phyloP scores from a whole-genome alignment of 768 basidiomycete species.

The Psilocybe azurescens region DNA sequence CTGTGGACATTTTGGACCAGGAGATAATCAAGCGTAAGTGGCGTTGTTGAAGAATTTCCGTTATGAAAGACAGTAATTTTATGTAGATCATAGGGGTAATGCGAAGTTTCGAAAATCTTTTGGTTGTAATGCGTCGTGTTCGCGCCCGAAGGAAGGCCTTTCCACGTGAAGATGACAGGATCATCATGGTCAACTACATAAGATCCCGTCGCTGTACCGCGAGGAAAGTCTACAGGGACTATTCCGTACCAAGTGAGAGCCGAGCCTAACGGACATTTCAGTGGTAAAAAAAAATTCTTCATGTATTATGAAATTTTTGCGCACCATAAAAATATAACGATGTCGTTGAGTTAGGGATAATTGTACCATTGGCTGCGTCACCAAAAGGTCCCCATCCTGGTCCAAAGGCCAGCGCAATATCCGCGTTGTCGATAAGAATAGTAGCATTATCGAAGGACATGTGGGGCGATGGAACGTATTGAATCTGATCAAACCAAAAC shows the following conservation, averaged over 20 bases:
- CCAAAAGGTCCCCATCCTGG: slow-evolving; percentile 27
- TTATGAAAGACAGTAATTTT: slow-evolving; percentile 22
- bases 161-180: slow-evolving; percentile 21
- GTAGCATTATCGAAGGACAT: slow-evolving; percentile 20
- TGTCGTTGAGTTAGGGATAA: slow-evolving; percentile 7
- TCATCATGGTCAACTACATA: slow-evolving; percentile 26
- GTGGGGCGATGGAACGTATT: slow-evolving; percentile 27
- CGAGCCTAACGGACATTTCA: slow-evolving; percentile 27
- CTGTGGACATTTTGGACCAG: slow-evolving; percentile 21
- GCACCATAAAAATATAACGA: too few relatives aligned
- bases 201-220: slow-evolving; percentile 16
- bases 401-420: slow-evolving; percentile 18
- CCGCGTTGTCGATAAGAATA: slow-evolving; percentile 23
- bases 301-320: too few relatives aligned
- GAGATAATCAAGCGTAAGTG: slow-evolving; percentile 28
- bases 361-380: slow-evolving; percentile 24
- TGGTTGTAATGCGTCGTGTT: slow-evolving; percentile 21
- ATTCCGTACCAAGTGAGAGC: slow-evolving; percentile 31
- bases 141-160: slow-evolving; percentile 13
- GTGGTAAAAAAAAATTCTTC: background rate
- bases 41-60: slow-evolving; percentile 24
- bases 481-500: slow-evolving; percentile 35
- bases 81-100: slow-evolving; percentile 22
- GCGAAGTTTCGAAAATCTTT: slow-evolving; percentile 25
- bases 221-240: slow-evolving; percentile 21